A percentile compares a stretch with the other conserved stretches of the same genome.
These are phyloP conservation scores for Calonectria pseudoreteaudii DNA, from an alignment of 2,329 filamentous ascomycete genomes.

Conservation along the genomic window DNA sequence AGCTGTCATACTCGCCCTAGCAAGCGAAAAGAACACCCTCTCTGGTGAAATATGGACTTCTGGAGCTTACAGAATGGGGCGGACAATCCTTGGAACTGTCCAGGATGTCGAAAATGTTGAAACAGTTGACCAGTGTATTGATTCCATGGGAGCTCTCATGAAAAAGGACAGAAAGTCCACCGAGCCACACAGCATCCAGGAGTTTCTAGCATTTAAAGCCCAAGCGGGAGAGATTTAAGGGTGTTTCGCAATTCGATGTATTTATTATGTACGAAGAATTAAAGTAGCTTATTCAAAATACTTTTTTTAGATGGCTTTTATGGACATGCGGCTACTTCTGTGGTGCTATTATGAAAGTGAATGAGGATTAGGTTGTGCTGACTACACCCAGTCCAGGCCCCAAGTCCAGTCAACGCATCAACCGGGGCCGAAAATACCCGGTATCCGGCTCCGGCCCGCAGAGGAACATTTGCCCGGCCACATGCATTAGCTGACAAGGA, in stretches of 20 bases:
- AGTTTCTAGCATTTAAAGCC: constrained; percentile 1
- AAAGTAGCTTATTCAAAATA: too few species aligned
- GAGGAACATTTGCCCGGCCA: not conserved
- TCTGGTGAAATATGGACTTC: constrained; percentile 11
- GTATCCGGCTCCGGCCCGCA: not conserved
- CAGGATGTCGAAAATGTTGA: not conserved
- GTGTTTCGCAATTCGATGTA: too few species aligned
- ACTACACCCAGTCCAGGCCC: too few species aligned
- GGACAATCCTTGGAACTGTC: not conserved
- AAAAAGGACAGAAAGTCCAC: not conserved
- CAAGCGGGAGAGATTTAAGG: not conserved
- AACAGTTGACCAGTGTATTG: not conserved
- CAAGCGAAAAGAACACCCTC: not conserved
- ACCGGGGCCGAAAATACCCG: not conserved
- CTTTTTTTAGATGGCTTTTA: too few species aligned
- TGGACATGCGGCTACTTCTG: too few species aligned
- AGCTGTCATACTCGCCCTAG: not conserved
- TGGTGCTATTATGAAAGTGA: too few species aligned
- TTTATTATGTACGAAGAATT: too few species aligned
- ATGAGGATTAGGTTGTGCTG: too few species aligned
- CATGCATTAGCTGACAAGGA: not conserved
- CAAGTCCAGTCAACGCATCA: too few species aligned
- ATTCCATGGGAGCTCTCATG: not conserved
- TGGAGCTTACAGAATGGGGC: not conserved
- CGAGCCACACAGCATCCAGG: constrained; percentile 7